phyloP scores from a whole-genome alignment of 2,329 filamentous ascomycete genomes.

The Colletotrichum theobromicola region DNA sequence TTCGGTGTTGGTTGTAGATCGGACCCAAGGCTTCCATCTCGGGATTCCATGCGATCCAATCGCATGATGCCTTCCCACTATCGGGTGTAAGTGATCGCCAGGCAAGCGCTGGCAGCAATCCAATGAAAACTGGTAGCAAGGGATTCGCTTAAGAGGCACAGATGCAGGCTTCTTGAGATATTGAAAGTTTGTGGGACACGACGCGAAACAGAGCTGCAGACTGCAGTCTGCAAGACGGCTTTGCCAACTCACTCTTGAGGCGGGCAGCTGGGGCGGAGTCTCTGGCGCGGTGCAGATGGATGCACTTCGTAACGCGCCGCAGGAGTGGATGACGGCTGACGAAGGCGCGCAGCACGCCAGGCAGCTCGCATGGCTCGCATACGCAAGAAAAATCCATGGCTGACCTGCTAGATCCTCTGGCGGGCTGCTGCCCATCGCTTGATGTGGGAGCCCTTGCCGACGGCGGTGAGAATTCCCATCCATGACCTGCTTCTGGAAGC shows the following conservation, averaged over 20 bases:
- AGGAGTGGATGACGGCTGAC: conserved; percentile 11
- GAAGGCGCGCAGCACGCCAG: not conserved
- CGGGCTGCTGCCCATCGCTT: not conserved
- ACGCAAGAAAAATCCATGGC: not conserved
- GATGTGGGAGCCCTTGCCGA: not conserved
- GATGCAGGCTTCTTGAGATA: not conserved
- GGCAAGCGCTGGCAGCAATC: not conserved
- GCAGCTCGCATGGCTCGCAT: not conserved
- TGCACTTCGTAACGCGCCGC: conserved; percentile 1
- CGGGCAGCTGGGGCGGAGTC: conserved; percentile 7
- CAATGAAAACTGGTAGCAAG: not conserved
- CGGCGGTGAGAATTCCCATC: not conserved
- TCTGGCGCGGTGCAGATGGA: not conserved
- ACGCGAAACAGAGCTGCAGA: not conserved
- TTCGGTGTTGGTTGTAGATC: not conserved
- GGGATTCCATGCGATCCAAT: not conserved
- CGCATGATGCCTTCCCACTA: not conserved
- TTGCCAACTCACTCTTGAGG: not conserved
- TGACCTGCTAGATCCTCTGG: not conserved
- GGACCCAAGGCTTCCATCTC: not conserved
- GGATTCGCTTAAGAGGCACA: not conserved
- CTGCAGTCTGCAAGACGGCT: not conserved
- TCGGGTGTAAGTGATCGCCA: not conserved
- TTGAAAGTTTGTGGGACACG: not conserved
- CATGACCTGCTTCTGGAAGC: not conserved